Evolutionary conservation across 208 protist species (phyloP).

Genomic region (Acanthamoeba sp.): DNA sequence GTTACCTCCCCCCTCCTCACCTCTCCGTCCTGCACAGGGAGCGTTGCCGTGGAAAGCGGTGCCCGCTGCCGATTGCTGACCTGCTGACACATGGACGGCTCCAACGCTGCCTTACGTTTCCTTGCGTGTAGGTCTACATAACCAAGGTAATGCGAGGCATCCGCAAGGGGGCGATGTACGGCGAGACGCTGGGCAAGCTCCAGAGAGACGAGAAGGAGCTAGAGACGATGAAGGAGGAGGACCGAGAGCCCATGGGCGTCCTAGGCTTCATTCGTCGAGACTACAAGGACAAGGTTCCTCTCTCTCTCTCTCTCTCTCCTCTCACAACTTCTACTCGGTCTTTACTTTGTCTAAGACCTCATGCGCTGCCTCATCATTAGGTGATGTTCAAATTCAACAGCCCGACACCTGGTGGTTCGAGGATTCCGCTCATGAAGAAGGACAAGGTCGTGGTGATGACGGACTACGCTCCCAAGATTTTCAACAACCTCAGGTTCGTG

Average conservation of each 20-base stretch:
- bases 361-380: neutral
- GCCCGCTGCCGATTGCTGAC: too few relatives aligned
- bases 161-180: slow-evolving; percentile 56
- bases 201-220: slow-evolving; percentile 56
- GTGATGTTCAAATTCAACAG: slow-evolving; percentile 57
- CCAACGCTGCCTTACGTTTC: too few relatives aligned
- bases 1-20: neutral
- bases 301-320: neutral
- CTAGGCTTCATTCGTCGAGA: slow-evolving; percentile 36
- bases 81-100: too few relatives aligned
- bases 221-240: slow-evolving; percentile 12
- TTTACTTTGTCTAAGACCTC: too few relatives aligned
- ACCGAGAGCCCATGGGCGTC: neutral
- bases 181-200: slow-evolving; percentile 56
- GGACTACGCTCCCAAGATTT: slow-evolving; percentile 34
- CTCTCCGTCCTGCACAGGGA: neutral
- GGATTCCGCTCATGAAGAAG: slow-evolving; percentile 62
- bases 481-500: slow-evolving; percentile 1
- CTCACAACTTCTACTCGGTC: too few relatives aligned
- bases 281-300: slow-evolving; percentile 41
- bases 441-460: slow-evolving; percentile 65
- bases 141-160: slow-evolving; percentile 40
- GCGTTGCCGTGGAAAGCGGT: too few relatives aligned
- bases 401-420: slow-evolving; percentile 3
- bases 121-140: slow-evolving; percentile 10